Evolutionary conservation across 1,139 yeast species (phyloP), one percentile per base, ranked within the genome.

Genomic region (Entelexis sorbosivorans): DNA sequence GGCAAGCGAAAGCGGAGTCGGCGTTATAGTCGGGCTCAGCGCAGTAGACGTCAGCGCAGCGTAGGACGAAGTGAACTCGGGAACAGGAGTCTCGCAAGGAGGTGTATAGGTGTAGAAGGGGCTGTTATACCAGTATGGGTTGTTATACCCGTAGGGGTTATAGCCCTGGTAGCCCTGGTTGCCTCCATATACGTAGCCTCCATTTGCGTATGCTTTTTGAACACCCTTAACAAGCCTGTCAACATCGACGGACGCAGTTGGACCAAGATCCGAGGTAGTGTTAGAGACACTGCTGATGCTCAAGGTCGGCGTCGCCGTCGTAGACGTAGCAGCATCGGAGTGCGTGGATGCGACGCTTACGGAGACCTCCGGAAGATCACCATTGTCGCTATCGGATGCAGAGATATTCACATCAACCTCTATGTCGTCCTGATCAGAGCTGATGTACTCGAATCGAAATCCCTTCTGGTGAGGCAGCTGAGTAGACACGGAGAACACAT

Each of bases 401-500:
- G 52, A 28, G 29, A 53, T 45, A 22, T 14, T 44, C 2, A 56
- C 51, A 22, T 57, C 56, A 1, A 56, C 56, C 22, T 56, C 59
- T 7, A 56, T 20, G 13, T 48, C 51, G 6, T 56, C 59, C 4
- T 26, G 38, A 29, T 56, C 59, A 9, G 55, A 44, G 38, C 54
- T 51, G 10, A 39, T 48, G 36, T 47, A 56, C 19, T 42, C 26
- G 40, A 56, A 56, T 5, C 44, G 22, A 31, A 56, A 53, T 20
- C 38, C 40, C 22, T 52, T 53, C 36, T 51, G 48, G 19, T 56
- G 59, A 2, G 13, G 20, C n/a, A n/a, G 32, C 19, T 26, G 42
- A 2, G 13, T 22, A 4, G 32, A 8, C 9, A 13, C 14, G 8
- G 40, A 36, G 8, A 14, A 36, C 7, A 16, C 22, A 6, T 17